Percentiles rank a stretch among this genome's conserved stretches.
Conservation (phyloP, 2,329 filamentous ascomycete genomes). For the Penicillium sp. region DNA sequence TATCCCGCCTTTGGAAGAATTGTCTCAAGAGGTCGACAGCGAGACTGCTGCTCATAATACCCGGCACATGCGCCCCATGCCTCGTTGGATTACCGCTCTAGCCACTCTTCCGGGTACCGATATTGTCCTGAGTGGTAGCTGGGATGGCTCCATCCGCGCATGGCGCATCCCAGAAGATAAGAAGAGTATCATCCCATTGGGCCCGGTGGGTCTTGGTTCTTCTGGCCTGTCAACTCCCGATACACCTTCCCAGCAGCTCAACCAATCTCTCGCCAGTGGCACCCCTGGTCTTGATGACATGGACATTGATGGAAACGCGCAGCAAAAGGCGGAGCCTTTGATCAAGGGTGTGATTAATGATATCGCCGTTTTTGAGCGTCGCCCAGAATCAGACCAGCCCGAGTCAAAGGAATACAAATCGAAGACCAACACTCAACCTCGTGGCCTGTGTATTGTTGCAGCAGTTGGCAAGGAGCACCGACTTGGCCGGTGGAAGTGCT, state of each 20-base stretch:
- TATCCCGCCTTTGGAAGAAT: conserved; percentile 64
- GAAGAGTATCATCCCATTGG: conserved; percentile 70
- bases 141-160: conserved; percentile 83
- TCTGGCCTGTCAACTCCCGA: conserved; percentile 17
- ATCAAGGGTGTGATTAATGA: conserved; percentile 84
- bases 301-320: conserved; percentile 21
- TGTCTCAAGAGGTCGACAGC: conserved; percentile 70
- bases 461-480: conserved; percentile 84
- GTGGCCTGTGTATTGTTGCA: conserved; percentile 78
- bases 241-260: conserved; percentile 35
- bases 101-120: conserved; percentile 86
- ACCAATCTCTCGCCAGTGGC: conserved; percentile 33
- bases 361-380: conserved; percentile 81
- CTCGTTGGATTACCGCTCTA: conserved; percentile 88
- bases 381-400: conserved; percentile 39
- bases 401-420: conserved; percentile 17
- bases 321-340: conserved; percentile 31
- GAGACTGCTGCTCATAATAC: conserved; percentile 49
- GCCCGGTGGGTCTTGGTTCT: conserved; percentile 57
- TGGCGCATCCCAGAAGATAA: conserved; percentile 88
- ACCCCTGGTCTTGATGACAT: conserved; percentile 27
- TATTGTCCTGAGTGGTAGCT: conserved; percentile 85
- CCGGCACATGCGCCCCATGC: conserved; percentile 57
- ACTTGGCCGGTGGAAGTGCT: conserved; percentile 74
- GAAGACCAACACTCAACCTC: conserved; percentile 44